Evolutionary conservation across 345 rosid genomes (phyloP).

Genomic region (Theobroma cacao): DNA sequence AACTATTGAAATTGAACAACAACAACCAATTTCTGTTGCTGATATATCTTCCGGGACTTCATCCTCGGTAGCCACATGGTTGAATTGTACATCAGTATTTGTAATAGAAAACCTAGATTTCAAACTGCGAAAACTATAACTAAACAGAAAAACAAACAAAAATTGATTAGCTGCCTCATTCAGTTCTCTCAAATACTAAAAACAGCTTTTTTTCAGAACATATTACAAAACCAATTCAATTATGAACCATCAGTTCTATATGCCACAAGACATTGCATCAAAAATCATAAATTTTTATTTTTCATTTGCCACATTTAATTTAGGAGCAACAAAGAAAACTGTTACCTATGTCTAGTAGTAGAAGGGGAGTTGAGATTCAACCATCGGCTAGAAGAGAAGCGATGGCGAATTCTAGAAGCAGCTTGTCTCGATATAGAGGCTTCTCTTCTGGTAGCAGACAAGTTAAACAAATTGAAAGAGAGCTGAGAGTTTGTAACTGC

Average conservation of each 20-base stretch:
- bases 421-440: slow-evolving; percentile 35
- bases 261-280: background rate
- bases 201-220: background rate
- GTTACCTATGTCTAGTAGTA: slow-evolving; percentile 1
- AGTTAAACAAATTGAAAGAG: slow-evolving; percentile 25
- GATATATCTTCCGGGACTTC: slow-evolving; percentile 43
- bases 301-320: background rate
- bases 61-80: slow-evolving; percentile 44
- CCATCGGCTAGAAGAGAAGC: slow-evolving; percentile 66
- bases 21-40: slow-evolving; percentile 33
- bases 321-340: background rate
- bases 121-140: slow-evolving; percentile 47
- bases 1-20: slow-evolving; percentile 49
- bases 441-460: slow-evolving; percentile 27
- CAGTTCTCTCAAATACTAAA: background rate
- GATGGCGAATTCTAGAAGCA: slow-evolving; percentile 49
- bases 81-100: slow-evolving; percentile 52
- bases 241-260: background rate
- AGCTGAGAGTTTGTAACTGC: slow-evolving; percentile 35
- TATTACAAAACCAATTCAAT: background rate
- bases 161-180: background rate
- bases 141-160: slow-evolving; percentile 5
- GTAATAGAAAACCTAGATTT: slow-evolving; percentile 56
- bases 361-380: slow-evolving; percentile 35
- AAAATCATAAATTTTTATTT: background rate